Conservation (phyloP, 768 basidiomycete species). For the Psilocybe subaeruginosa region DNA sequence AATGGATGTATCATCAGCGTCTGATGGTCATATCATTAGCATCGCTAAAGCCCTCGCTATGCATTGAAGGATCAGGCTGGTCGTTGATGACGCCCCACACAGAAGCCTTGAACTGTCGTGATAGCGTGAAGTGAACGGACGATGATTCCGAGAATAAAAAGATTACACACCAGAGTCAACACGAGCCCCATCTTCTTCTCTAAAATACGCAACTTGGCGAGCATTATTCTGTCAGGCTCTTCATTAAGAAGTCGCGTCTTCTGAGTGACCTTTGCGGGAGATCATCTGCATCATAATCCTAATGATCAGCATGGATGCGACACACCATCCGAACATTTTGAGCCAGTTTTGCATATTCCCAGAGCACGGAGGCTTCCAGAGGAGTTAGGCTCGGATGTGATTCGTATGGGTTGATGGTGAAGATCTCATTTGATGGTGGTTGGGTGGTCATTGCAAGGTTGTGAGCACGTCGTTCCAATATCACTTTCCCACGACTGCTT, state of each 20-base stretch:
- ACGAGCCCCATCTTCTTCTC: conserved; percentile 97
- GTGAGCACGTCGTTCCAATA: not conserved
- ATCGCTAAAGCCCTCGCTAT: conserved; percentile 24
- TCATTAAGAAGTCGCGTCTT: conserved; percentile 74
- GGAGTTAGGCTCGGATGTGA: conserved; percentile 66
- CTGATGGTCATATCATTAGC: conserved; percentile 28
- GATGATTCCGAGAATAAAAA: not conserved
- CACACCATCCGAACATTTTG: conserved; percentile 79
- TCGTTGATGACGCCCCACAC: conserved; percentile 94
- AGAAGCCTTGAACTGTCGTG: conserved; percentile 86
- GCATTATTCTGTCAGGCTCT: conserved; percentile 76
- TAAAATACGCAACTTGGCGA: conserved; percentile 75
- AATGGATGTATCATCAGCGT: conserved; percentile 14
- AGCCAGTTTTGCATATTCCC: conserved; percentile 91
- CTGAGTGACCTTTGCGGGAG: conserved; percentile 52
- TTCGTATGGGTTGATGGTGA: conserved; percentile 72
- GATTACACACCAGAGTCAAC: conserved; percentile 73
- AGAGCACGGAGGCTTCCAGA: conserved; percentile 80
- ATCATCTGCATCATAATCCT: not conserved
- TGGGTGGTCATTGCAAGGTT: conserved; percentile 16
- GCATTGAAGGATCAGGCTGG: conserved; percentile 45
- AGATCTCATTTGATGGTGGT: conserved; percentile 38
- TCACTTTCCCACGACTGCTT: not conserved
- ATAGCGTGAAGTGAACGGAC: not conserved
- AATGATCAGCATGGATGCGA: conserved; percentile 4